These are phyloP conservation scores for Hanseniaspora valbyensis DNA, from an alignment of 805 yeast species.

Conservation along the genomic window DNA sequence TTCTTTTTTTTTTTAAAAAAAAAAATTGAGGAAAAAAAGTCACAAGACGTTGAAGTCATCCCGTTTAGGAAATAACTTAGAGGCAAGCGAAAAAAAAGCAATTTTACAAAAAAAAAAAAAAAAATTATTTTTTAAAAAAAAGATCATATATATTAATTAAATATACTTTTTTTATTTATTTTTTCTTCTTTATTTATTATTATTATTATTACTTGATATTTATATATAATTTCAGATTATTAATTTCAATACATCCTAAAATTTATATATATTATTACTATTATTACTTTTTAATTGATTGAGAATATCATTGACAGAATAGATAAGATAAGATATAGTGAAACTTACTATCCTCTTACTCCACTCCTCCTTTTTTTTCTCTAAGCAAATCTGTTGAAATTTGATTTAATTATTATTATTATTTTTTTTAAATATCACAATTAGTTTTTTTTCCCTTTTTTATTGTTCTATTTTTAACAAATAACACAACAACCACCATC, in stretches of 20 bases:
- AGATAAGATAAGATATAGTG: too few relatives aligned
- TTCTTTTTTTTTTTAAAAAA: too few relatives aligned
- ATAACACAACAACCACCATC: conserved; percentile 10
- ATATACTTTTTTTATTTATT: not conserved
- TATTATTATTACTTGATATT: not conserved
- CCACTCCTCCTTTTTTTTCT: too few relatives aligned
- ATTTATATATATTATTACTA: too few relatives aligned
- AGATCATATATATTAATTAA: too few relatives aligned
- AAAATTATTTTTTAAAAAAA: too few relatives aligned
- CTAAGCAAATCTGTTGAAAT: too few relatives aligned
- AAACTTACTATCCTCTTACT: too few relatives aligned
- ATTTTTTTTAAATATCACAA: not conserved
- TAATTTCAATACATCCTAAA: not conserved
- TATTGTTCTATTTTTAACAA: not conserved
- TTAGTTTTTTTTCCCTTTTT: not conserved
- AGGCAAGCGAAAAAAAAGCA: too few relatives aligned
- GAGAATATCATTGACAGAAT: not conserved
- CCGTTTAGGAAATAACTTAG: not conserved
- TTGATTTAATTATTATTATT: not conserved
- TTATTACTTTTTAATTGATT: too few relatives aligned
- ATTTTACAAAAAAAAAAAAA: too few relatives aligned
- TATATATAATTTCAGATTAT: not conserved
- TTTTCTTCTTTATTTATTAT: not conserved
- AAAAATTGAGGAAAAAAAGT: not conserved
- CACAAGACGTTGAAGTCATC: not conserved